Evolutionary conservation across 2,329 filamentous ascomycete genomes (phyloP), one percentile per base, ranked within the genome.

Genomic region (Trichoderma cornu-damae): DNA sequence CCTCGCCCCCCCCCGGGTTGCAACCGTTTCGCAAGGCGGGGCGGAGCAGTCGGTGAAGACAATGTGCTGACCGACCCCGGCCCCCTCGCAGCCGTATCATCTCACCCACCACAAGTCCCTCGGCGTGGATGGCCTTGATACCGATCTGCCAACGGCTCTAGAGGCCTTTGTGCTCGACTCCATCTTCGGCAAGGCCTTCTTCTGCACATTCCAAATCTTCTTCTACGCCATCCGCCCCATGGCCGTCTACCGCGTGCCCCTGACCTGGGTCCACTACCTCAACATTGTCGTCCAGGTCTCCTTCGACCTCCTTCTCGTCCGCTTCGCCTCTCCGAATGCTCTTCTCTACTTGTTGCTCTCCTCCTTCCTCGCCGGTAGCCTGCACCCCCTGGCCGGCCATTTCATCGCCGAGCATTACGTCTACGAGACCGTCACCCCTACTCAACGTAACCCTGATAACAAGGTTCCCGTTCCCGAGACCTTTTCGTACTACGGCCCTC

Each of bases 351-450:
- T 99, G 40, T 77, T 99, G 52, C 76, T 95, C 64, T 94, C 88
- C 67, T 94, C 89, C 51, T 97, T 99, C 79, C 82, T 99, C 2
- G 94, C 94, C 1, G 94, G 94, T 34, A 93, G 88, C 46, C 81
- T 99, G 30, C 94, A 99, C 75, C 94, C 94, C 3, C 90, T 93
- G 59, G 94, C 94, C 0, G 94, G 90, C 43, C 94, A 99, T 76
- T 99, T 99, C 79, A 99, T 99, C 73, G 92, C 94, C 58, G 94
- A 99, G 77, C 94, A 99, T 75, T 93, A 93, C 75, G 88, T 93
- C 63, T 92, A 90, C 69, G 79, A 85, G 65, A 84, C 83, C 51
- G 76, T 83, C 65, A 77, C 77, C 12, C 77, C 79, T 16, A 75
- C 77, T 8, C 80, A 82, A 58, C 73, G 70, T 52, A 73, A 86